Base-by-base conservation (phyloP, 768 basidiomycete species). In the Kwoniella pini region DNA sequence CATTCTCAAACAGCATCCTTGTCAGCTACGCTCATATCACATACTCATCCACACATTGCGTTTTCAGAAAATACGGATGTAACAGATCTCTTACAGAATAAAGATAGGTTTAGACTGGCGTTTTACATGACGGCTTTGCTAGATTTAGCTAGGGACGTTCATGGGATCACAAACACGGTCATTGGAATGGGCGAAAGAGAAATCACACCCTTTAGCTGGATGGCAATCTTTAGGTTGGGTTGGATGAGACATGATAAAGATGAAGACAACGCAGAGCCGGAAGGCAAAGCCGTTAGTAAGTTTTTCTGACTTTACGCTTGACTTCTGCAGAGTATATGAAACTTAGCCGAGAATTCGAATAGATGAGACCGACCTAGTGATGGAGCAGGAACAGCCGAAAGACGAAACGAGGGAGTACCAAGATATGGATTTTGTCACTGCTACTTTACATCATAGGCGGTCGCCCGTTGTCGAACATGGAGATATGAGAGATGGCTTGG, bases 111-210 rank as follows among this genome's bases (percentile, higher is more conserved):
- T 46, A 56, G 71, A 24, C 27, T 71, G 1, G 74, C 74, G 19
- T 72, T 75, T 38, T 70, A 75, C 62, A 67, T 75, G 71, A 66
- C 67, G 4, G 62, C 74, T 10, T 44, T 75, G 5, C 36, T 72
- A 11, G 74, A 75, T 52, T 52, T 72, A 3, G 67, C 64, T 9
- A 63, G 65, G 39, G 74, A 75, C 21, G 64, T 65, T 1, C 44
- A 59, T n/a, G 51, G 10, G 10, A 44, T 75, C 22, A 53, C 59
- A n/a, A 46, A 54, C 13, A 54, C 52, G 12, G 59, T 54, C 26
- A 53, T 61, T n/a, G 42, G 24, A 10, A 53, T 53, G 24, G 11
- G 28, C 1, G 26, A 28, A 11, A 21, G 33, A 12, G 59, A 61
- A 27, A 40, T 38, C 24, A 46, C 59, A 4, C 39, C 51, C 26